Evolutionary conservation across 306 rosid genomes (phyloP).

Genomic region (Pterocarpus macrocarpus): DNA sequence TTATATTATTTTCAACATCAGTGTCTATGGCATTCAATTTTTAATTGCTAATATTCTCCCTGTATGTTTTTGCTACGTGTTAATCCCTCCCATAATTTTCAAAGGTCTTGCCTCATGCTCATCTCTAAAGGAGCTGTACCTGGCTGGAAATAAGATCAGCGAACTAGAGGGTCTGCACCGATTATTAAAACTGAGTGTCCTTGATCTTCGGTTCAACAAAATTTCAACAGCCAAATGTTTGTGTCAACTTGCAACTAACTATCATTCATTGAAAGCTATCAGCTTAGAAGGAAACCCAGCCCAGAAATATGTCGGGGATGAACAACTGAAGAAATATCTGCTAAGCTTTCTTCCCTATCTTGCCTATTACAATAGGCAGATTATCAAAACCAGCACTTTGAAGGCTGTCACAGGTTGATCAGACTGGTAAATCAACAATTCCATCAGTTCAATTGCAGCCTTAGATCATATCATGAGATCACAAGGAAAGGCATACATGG

Average conservation of each 20-base stretch:
- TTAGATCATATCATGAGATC: background rate
- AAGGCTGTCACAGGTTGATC: constrained; percentile 49
- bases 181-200: constrained; percentile 60
- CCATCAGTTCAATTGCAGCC: constrained; percentile 58
- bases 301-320: constrained; percentile 79
- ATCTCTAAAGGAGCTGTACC: constrained; percentile 73
- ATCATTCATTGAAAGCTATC: constrained; percentile 71
- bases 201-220: constrained; percentile 73
- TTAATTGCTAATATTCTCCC: background rate
- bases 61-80: background rate
- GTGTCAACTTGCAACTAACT: constrained; percentile 77
- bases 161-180: constrained; percentile 87
- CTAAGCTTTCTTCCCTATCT: constrained; percentile 73
- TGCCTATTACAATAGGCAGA: constrained; percentile 65
- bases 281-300: constrained; percentile 80
- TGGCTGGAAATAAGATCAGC: constrained; percentile 75
- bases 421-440: constrained; percentile 36
- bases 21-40: constrained; percentile 3
- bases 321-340: constrained; percentile 72
- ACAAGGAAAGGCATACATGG: background rate
- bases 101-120: constrained; percentile 79
- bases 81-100: no score
- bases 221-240: constrained; percentile 73
- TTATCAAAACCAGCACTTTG: constrained; percentile 52
- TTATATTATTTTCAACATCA: background rate